A percentile compares a stretch with the other conserved stretches of the same genome.
These are phyloP conservation scores for Boletus vermiculosoides DNA, from an alignment of 768 basidiomycete genomes.

Conservation along the genomic window DNA sequence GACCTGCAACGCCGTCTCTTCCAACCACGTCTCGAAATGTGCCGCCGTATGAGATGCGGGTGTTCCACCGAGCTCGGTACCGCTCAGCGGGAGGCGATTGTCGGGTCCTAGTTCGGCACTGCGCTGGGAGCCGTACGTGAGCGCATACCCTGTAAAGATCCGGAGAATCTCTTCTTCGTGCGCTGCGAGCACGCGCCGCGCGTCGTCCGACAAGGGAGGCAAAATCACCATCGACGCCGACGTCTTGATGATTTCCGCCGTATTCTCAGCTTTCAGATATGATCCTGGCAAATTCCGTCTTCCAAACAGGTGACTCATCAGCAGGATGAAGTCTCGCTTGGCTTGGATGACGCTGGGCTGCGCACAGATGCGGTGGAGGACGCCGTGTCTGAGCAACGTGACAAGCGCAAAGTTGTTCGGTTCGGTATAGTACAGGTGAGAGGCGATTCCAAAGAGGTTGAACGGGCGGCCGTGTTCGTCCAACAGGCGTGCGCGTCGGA, in stretches of 20 bases:
- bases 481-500: conserved; percentile 56
- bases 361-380: conserved; percentile 55
- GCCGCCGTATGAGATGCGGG: conserved; percentile 7
- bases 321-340: conserved; percentile 47
- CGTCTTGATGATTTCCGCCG: conserved; percentile 36
- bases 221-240: conserved; percentile 60
- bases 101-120: conserved; percentile 42
- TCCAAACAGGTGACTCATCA: conserved; percentile 67
- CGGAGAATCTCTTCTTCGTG: conserved; percentile 51
- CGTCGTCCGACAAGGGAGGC: conserved; percentile 44
- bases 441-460: conserved; percentile 52
- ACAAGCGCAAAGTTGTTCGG: conserved; percentile 70
- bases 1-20: conserved; percentile 36
- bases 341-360: conserved; percentile 40
- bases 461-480: conserved; percentile 54
- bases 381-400: conserved; percentile 53
- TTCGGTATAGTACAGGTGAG: conserved; percentile 63
- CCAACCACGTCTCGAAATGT: conserved; percentile 39
- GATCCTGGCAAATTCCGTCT: conserved; percentile 52
- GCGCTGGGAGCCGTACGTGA: conserved; percentile 45
- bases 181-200: conserved; percentile 39
- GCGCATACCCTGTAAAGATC: conserved; percentile 57
- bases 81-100: conserved; percentile 49
- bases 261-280: conserved; percentile 38
- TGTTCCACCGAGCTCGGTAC: conserved; percentile 20